Percentiles rank a stretch among this genome's conserved stretches.
Conservation (phyloP, 495 filamentous ascomycete genomes). For the Pyrenula aspistea region DNA sequence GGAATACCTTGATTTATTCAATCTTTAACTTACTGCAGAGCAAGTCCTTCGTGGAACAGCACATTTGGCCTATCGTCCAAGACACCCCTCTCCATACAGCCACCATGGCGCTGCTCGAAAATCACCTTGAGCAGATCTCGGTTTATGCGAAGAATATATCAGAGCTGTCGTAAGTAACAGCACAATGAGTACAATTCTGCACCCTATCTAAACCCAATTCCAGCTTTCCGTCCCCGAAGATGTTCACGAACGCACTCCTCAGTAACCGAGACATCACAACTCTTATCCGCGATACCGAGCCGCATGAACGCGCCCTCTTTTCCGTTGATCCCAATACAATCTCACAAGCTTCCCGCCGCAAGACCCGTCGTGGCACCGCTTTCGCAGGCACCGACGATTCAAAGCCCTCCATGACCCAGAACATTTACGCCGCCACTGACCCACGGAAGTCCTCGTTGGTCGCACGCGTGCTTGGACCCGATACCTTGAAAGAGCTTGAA, state of each 20-base stretch:
- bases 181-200: background rate
- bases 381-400: constrained; percentile 28
- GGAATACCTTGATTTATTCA: no score
- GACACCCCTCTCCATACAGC: no score
- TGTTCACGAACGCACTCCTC: constrained; percentile 90
- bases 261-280: constrained; percentile 83
- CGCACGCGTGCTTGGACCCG: constrained; percentile 74
- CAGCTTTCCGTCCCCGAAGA: constrained; percentile 72
- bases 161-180: constrained; percentile 71
- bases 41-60: no score
- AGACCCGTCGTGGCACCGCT: constrained; percentile 35
- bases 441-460: constrained; percentile 74
- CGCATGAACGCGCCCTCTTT: constrained; percentile 91
- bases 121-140: constrained; percentile 82
- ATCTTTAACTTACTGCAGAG: no score
- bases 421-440: constrained; percentile 36
- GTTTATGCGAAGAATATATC: constrained; percentile 74
- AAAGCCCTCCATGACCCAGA: constrained; percentile 34
- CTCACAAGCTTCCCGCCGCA: constrained; percentile 18
- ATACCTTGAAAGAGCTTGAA: constrained; percentile 76
- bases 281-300: constrained; percentile 88
- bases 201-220: background rate
- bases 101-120: constrained; percentile 64
- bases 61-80: constrained; percentile 5
- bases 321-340: constrained; percentile 61